Evolutionary conservation across 1,139 yeast species (phyloP).

Genomic region (Blastobotrys persicus): DNA sequence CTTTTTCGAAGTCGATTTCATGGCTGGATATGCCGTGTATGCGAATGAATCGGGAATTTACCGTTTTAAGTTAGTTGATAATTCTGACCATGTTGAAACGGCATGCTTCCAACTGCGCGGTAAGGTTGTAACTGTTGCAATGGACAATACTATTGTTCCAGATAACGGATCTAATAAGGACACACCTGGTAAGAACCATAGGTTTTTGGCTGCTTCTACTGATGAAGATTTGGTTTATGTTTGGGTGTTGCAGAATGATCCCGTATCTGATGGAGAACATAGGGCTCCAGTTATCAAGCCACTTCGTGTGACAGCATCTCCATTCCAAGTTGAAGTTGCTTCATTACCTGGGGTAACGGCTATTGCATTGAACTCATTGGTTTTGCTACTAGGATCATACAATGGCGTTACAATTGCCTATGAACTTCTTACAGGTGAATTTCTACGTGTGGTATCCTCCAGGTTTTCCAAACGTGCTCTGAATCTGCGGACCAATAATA

Average conservation of each 20-base stretch:
- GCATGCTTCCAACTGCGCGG: constrained; percentile 16
- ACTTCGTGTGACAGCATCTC: constrained; percentile 31
- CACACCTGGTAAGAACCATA: constrained; percentile 57
- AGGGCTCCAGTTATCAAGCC: constrained; percentile 28
- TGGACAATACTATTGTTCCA: constrained; percentile 27
- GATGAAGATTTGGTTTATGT: constrained; percentile 40
- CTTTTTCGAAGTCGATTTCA: constrained; percentile 26
- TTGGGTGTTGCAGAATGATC: constrained; percentile 41
- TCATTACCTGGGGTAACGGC: constrained; percentile 39
- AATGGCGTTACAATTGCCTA: constrained; percentile 62
- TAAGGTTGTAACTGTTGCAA: constrained; percentile 23
- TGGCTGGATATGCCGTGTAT: constrained; percentile 24
- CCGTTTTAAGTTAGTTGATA: constrained; percentile 17
- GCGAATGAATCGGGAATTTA: constrained; percentile 19
- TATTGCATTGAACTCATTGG: constrained; percentile 42
- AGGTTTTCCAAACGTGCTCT: constrained; percentile 47
- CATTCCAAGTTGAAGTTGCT: constrained; percentile 28
- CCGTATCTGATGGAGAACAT: constrained; percentile 18
- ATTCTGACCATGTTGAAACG: constrained; percentile 9
- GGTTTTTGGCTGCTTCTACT: constrained; percentile 47
- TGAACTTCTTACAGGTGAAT: constrained; percentile 61
- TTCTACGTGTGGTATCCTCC: constrained; percentile 48
- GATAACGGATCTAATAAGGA: constrained; percentile 29
- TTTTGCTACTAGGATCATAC: constrained; percentile 59
- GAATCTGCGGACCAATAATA: constrained; percentile 26